Conservation (phyloP, 1,284 basidiomycete species). For the Somion occarium region DNA sequence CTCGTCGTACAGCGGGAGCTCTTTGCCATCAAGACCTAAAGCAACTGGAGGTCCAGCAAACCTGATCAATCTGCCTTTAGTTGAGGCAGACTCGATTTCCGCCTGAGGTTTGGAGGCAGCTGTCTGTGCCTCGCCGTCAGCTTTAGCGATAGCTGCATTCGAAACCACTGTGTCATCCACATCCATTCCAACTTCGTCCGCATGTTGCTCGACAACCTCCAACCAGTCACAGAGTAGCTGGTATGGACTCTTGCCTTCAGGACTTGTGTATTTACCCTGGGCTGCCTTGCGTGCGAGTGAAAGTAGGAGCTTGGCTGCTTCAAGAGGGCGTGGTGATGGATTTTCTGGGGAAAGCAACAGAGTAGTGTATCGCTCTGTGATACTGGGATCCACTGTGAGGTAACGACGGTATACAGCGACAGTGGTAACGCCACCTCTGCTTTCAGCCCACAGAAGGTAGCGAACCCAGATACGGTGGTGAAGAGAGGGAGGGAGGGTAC, state of each 20-base stretch:
- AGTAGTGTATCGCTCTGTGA: slow-evolving; percentile 83
- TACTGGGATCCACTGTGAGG: slow-evolving; percentile 76
- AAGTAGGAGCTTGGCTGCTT: slow-evolving; percentile 90
- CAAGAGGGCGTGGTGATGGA: slow-evolving; percentile 76
- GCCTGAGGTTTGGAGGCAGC: slow-evolving; percentile 22
- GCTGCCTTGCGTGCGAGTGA: slow-evolving; percentile 81
- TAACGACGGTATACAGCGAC: slow-evolving; percentile 90
- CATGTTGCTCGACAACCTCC: slow-evolving; percentile 86
- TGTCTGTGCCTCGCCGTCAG: slow-evolving; percentile 26
- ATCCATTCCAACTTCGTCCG: slow-evolving; percentile 90
- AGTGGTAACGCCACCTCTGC: slow-evolving; percentile 78
- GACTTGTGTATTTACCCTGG: slow-evolving; percentile 79
- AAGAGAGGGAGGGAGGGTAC: slow-evolving; percentile 92
- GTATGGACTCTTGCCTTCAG: slow-evolving; percentile 94
- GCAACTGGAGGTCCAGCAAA: slow-evolving; percentile 68
- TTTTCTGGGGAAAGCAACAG: slow-evolving; percentile 68
- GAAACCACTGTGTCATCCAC: slow-evolving; percentile 67
- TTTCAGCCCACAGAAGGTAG: slow-evolving; percentile 94
- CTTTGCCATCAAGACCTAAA: slow-evolving; percentile 46
- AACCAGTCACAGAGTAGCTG: slow-evolving; percentile 93
- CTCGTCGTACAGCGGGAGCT: slow-evolving; percentile 57
- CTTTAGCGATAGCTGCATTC: slow-evolving; percentile 39
- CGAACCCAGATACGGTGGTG: slow-evolving; percentile 92
- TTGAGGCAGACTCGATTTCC: slow-evolving; percentile 39
- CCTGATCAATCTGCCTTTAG: slow-evolving; percentile 64